A percentile compares a stretch with the other conserved stretches of the same genome.
Conservation (phyloP, 2,329 filamentous ascomycete genomes). For the Davidsoniella virescens region DNA sequence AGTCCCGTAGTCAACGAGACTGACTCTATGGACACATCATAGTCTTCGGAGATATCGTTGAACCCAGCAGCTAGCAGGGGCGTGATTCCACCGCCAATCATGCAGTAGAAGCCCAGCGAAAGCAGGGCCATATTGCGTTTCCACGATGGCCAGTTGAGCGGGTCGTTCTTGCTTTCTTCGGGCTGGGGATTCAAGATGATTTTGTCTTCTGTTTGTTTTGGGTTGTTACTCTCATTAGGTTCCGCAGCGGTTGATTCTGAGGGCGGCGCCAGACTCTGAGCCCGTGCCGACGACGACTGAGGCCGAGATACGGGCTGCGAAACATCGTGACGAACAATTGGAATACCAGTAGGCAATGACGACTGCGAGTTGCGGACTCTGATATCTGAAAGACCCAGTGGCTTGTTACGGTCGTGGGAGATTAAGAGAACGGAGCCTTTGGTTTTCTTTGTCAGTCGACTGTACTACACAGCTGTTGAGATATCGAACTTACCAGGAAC, state of each 20-base stretch:
- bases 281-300: conserved; percentile 8
- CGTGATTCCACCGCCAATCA: conserved; percentile 86
- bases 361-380: conserved; percentile 42
- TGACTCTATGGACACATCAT: conserved; percentile 48
- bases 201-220: conserved; percentile 66
- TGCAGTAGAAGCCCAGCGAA: conserved; percentile 78
- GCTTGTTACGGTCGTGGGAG: conserved; percentile 38
- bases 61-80: conserved; percentile 83
- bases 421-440: conserved; percentile 37
- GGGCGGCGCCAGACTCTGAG: conserved; percentile 9
- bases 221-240: conserved; percentile 25
- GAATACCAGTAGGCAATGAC: conserved; percentile 33
- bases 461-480: background rate
- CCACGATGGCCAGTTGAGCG: conserved; percentile 79
- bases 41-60: conserved; percentile 52
- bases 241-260: conserved; percentile 8
- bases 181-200: conserved; percentile 87
- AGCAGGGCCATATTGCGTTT: conserved; percentile 64
- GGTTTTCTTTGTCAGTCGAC: background rate
- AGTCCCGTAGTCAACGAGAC: conserved; percentile 81
- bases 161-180: conserved; percentile 79
- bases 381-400: conserved; percentile 40
- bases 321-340: conserved; percentile 20
- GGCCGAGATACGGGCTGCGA: conserved; percentile 8
- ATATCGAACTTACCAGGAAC: conserved; percentile 49